Conservation (phyloP, 805 yeast species). For the Candida chilensis region DNA sequence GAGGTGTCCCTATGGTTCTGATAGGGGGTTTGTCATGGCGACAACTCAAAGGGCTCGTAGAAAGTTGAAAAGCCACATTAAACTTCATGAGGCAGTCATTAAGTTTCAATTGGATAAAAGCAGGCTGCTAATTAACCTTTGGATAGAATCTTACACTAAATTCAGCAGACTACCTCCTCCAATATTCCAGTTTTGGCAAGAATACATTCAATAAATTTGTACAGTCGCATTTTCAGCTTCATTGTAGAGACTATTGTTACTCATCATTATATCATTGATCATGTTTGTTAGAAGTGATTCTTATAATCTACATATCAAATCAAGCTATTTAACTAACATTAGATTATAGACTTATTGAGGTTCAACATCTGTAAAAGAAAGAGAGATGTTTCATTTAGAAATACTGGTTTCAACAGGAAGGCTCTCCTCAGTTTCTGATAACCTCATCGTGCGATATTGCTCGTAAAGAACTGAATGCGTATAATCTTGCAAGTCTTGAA, state of each 20-base stretch:
- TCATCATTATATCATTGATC: too few relatives aligned
- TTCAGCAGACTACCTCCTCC: slow-evolving; percentile 1
- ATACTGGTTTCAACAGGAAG: background rate
- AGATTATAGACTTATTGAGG: too few relatives aligned
- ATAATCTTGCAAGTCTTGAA: slow-evolving; percentile 1
- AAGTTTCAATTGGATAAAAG: slow-evolving; percentile 8
- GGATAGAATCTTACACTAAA: slow-evolving; percentile 7
- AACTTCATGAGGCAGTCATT: slow-evolving; percentile 5
- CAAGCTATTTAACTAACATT: too few relatives aligned
- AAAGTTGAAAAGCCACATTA: slow-evolving; percentile 9
- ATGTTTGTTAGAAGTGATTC: too few relatives aligned
- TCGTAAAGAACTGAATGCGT: slow-evolving; percentile 1
- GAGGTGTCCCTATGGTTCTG: slow-evolving; percentile 4
- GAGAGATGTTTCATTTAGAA: too few relatives aligned
- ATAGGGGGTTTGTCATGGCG: slow-evolving; percentile 6
- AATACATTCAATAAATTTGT: background rate
- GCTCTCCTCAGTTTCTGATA: background rate
- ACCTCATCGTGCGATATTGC: background rate
- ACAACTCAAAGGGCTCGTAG: slow-evolving; percentile 8
- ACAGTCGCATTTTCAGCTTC: too few relatives aligned
- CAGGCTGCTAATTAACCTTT: slow-evolving; percentile 10
- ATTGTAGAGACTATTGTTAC: too few relatives aligned
- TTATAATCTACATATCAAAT: too few relatives aligned
- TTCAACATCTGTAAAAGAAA: too few relatives aligned
- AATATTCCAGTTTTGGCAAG: background rate